Evolutionary conservation across 2,329 filamentous ascomycete species (phyloP), one percentile per base, ranked within the genome.

Genomic region (Proliferodiscus dingleyae): DNA sequence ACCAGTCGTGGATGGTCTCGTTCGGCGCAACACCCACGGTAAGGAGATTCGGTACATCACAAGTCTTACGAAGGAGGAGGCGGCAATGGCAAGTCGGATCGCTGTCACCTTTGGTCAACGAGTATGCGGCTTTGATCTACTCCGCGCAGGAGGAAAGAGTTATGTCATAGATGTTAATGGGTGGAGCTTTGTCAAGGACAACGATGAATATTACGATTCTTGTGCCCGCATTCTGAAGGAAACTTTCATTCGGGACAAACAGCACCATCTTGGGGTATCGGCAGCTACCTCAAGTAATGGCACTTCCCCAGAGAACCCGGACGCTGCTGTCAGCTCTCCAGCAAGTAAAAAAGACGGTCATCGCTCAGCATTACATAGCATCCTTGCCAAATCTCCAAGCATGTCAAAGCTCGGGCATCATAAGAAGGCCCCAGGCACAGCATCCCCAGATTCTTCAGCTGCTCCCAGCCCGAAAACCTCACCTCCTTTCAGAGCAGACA

Each of bases 141-240:
- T 98, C 46, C 83, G 94, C 22, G 89, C 90, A 10, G 83, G 81
- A 40, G 88, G 89, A 13, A 88, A 88, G 65, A 97, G 91, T 64
- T 98, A 89, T 67, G 93, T 98, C 39, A 98, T 98, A 56, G 93
- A 98, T 60, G 93, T 98, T 58, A 98, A 98, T 65, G 93, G 93
- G 10, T 98, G 94, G 94, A 97, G 91, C 63, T 98, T 98, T 61
- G 93, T 98, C 65, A 98, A 98, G 66, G 94, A 98, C 65, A 98
- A 98, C 60, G 91, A 96, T 52, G 90, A 95, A 50, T 98, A 98
- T 66, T 98, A 98, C 64, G 87, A 97, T 61, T 88, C 89, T 61
- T 93, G 85, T 57, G 82, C 93, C 18, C 83, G 74, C 49, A 95
- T 97, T 39, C 71, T 98, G 41, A 87, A 83, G 61, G 84, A 93